A percentile compares a stretch with the other conserved stretches of the same genome.
phyloP scores from a whole-genome alignment of 2,329 filamentous ascomycete species.

The Spiromastix sp. region DNA sequence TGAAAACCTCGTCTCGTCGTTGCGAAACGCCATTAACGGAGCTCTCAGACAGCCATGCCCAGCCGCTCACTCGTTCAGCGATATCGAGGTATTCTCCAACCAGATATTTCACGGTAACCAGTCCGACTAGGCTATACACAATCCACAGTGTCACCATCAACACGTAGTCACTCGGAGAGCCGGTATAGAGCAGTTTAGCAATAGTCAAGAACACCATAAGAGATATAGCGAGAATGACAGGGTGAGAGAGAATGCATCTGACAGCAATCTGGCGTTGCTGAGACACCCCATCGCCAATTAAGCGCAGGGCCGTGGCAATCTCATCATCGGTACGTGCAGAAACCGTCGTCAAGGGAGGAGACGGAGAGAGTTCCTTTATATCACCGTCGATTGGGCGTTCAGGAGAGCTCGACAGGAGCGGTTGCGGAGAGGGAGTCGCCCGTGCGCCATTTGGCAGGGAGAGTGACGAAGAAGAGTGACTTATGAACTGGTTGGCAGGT shows the following conservation, averaged over 20 bases:
- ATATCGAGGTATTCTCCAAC: slow-evolving; percentile 52
- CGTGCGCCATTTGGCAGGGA: neutral
- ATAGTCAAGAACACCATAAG: slow-evolving; percentile 28
- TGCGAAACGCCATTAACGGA: slow-evolving; percentile 17
- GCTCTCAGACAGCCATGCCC: slow-evolving; percentile 49
- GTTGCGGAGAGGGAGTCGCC: neutral
- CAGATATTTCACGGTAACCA: slow-evolving; percentile 51
- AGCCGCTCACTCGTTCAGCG: slow-evolving; percentile 49
- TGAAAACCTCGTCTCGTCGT: slow-evolving; percentile 50
- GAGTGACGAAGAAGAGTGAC: slow-evolving; percentile 28
- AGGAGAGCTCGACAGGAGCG: neutral
- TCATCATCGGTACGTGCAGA: slow-evolving; percentile 42
- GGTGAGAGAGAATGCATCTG: slow-evolving; percentile 52
- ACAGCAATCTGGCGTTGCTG: slow-evolving; percentile 67
- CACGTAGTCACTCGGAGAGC: slow-evolving; percentile 40
- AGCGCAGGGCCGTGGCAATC: slow-evolving; percentile 56
- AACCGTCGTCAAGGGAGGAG: slow-evolving; percentile 24
- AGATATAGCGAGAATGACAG: slow-evolving; percentile 34
- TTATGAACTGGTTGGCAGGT: slow-evolving; percentile 53
- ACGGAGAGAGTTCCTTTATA: slow-evolving; percentile 14
- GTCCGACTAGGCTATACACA: slow-evolving; percentile 52
- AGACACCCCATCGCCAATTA: slow-evolving; percentile 71
- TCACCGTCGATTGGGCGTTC: too few species aligned
- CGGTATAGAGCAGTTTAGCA: slow-evolving; percentile 29
- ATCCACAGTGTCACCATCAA: slow-evolving; percentile 48